phyloP scores from a whole-genome alignment of 2,329 filamentous ascomycete genomes.

The Hortaea sp. region DNA sequence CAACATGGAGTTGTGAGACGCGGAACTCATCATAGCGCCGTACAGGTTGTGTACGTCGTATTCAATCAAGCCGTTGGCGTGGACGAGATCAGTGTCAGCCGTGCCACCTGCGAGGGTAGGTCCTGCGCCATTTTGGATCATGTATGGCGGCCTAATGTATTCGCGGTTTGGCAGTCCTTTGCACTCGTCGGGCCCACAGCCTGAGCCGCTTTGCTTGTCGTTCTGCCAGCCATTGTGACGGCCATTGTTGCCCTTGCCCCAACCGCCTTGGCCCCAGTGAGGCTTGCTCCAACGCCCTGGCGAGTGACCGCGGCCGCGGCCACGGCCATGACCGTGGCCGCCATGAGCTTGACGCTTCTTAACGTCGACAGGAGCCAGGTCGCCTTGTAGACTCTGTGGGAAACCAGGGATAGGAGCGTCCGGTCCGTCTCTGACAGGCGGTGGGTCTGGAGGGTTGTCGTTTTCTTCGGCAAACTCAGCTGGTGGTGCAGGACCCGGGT shows the following conservation, averaged over 20 bases:
- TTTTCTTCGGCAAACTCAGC: slow-evolving; percentile 3
- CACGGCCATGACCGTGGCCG: background rate
- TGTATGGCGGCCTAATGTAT: slow-evolving; percentile 54
- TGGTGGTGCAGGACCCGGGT: slow-evolving; percentile 7
- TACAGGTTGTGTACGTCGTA: slow-evolving; percentile 72
- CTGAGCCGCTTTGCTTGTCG: slow-evolving; percentile 5
- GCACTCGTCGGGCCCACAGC: slow-evolving; percentile 7
- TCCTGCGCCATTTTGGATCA: slow-evolving; percentile 50
- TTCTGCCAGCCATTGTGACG: slow-evolving; percentile 4
- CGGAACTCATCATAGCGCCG: slow-evolving; percentile 53
- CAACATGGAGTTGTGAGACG: background rate
- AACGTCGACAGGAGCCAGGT: slow-evolving; percentile 3
- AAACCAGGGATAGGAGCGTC: slow-evolving; percentile 9
- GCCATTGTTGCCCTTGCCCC: background rate
- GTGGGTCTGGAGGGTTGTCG: slow-evolving; percentile 7
- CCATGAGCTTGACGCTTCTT: slow-evolving; percentile 2
- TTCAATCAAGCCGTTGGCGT: slow-evolving; percentile 55
- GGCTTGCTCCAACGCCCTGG: slow-evolving; percentile 4
- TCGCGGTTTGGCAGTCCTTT: slow-evolving; percentile 43
- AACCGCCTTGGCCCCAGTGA: slow-evolving; percentile 7
- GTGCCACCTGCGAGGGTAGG: slow-evolving; percentile 32
- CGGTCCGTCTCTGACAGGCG: slow-evolving; percentile 7
- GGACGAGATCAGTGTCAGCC: slow-evolving; percentile 56
- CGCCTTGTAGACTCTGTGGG: slow-evolving; percentile 6
- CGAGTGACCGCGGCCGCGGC: slow-evolving; percentile 1